These are phyloP conservation scores for Ceratocystiopsis brevicomis DNA, from an alignment of 2,329 filamentous ascomycete genomes.

Conservation along the genomic window DNA sequence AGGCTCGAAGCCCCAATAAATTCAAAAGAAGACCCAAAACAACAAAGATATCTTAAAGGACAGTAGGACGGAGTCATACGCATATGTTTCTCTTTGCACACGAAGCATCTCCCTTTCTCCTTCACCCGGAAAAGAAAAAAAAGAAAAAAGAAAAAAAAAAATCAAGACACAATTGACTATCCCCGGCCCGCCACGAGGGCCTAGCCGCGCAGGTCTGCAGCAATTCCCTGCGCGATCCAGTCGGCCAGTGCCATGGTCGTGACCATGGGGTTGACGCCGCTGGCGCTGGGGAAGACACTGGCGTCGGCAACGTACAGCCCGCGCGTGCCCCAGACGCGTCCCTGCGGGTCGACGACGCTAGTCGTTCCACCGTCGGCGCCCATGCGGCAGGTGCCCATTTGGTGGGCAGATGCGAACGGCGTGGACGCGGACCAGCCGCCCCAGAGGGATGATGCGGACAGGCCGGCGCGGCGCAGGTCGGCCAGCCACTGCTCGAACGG, in stretches of 20 bases:
- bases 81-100: too few relatives aligned
- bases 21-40: too few relatives aligned
- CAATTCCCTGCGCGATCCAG: constrained; percentile 39
- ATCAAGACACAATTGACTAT: too few relatives aligned
- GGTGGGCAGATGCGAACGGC: constrained; percentile 52
- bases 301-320: constrained; percentile 54
- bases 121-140: too few relatives aligned
- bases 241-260: constrained; percentile 55
- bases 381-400: constrained; percentile 68
- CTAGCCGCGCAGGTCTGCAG: not conserved
- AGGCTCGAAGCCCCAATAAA: too few relatives aligned
- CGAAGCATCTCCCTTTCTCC: too few relatives aligned
- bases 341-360: constrained; percentile 39
- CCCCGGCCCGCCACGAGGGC: too few relatives aligned
- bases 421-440: constrained; percentile 29
- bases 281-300: constrained; percentile 57
- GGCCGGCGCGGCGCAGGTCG: constrained; percentile 18
- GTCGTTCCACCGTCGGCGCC: constrained; percentile 24
- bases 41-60: too few relatives aligned
- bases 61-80: too few relatives aligned
- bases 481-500: constrained; percentile 43
- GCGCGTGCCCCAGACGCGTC: constrained; percentile 45
- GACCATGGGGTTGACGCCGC: constrained; percentile 68
- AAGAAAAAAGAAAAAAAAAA: too few relatives aligned
- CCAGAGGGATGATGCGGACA: constrained; percentile 5